phyloP scores from a whole-genome alignment of 176 grass and related monocot species.

The Oryza meyeriana region DNA sequence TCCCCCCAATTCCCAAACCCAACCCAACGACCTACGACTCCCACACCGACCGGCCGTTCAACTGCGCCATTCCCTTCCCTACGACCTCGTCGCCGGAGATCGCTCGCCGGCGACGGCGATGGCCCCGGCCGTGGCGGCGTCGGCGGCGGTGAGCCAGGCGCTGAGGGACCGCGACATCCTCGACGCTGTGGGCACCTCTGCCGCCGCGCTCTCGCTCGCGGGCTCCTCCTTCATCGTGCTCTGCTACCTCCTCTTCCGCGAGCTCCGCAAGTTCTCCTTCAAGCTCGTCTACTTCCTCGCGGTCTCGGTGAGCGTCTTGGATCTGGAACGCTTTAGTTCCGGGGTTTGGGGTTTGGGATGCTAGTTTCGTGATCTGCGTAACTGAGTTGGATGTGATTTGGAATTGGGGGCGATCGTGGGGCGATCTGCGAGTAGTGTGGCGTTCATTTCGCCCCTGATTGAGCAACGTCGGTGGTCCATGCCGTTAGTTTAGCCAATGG shows the following conservation, averaged over 20 bases:
- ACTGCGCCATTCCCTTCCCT: neutral
- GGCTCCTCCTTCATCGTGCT: conserved; percentile 95
- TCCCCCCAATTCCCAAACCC: neutral
- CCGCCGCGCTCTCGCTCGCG: conserved; percentile 73
- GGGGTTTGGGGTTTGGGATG: neutral
- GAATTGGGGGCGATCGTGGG: neutral
- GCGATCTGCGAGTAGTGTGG: conserved; percentile 7
- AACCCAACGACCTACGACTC: conserved; percentile 28
- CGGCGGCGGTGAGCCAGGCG: conserved; percentile 33
- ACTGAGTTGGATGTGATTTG: neutral
- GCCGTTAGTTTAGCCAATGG: neutral
- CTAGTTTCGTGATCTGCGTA: neutral
- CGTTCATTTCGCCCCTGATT: neutral
- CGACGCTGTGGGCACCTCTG: conserved; percentile 46
- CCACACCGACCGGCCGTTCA: conserved; percentile 3
- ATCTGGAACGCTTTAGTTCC: neutral
- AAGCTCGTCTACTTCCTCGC: conserved; percentile 97
- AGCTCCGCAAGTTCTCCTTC: conserved; percentile 98
- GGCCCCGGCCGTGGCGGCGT: conserved; percentile 6
- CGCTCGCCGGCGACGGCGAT: conserved; percentile 36
- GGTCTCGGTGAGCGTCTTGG: conserved; percentile 48
- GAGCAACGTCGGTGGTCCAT: neutral
- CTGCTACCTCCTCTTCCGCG: conserved; percentile 94
- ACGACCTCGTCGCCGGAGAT: conserved; percentile 21
- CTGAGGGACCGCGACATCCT: conserved; percentile 45